Evolutionary conservation across 192 early-diverging fungal genomes (phyloP), one percentile per base, ranked within the genome.

Genomic region (Chytriomyces sp.): DNA sequence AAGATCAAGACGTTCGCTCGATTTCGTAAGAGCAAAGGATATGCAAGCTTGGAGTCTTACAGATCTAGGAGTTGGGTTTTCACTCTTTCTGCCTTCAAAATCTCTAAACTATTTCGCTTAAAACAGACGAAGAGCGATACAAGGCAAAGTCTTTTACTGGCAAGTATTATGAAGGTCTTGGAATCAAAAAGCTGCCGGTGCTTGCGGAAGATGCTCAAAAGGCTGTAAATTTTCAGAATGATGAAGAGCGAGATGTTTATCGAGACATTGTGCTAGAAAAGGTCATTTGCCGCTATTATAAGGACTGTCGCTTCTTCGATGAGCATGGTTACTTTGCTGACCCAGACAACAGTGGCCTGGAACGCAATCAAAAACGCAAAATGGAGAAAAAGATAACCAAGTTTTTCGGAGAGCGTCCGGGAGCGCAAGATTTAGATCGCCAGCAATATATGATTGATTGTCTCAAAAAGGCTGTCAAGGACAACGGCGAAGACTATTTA

Each of bases 1-100:
- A 94, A 93, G 60, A 86, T 86, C 26, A 90, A 91, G 62, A 85
- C 89, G 19, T 84, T 90, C 70, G 62, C 85, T n/a, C 78, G 91
- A 22, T 95, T 90, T 52, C 92, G 94, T 77, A 78, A 84, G 49
- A 85, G 82, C 41, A 30, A 70, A 10, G 77, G 78, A 36, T 88
- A 78, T 77, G 70, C 77, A 49, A 56, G 60, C 26, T 84, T 86
- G 44, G 22, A 70, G 34, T 78, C 55, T 14, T 57, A 26, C 28
- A 14, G 30, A 28, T 57, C 60, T 14, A 19, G 19, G 37, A 38
- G 60, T 62, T 62, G 30, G 36, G 30, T 40, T 38, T 39, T 62
- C 60, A 38, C 8, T n/a, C 12, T 31, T 62, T 37, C 8, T 62
- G 30, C 30, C 12, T 57, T 28, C 19, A 49, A 0, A 49, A 3